A percentile compares a stretch with the other conserved stretches of the same genome.
Conservation (phyloP, 345 rosid genomes). For the Schrenkiella parvula region DNA sequence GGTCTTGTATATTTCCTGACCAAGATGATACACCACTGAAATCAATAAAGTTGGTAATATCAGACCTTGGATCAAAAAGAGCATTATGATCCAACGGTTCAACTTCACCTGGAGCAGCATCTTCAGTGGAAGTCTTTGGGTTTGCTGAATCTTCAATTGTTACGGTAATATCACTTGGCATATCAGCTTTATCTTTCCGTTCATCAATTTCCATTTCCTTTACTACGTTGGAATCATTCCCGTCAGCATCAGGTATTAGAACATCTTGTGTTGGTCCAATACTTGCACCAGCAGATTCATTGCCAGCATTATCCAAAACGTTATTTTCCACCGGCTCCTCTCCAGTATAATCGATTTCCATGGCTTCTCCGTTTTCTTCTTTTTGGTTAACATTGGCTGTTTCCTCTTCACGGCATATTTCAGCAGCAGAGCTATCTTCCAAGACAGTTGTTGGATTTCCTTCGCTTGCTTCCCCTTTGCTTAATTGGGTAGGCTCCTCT, state of each 20-base stretch:
- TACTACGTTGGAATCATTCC: constrained; percentile 26
- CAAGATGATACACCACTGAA: constrained; percentile 35
- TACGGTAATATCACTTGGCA: background rate
- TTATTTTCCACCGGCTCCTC: constrained; percentile 39
- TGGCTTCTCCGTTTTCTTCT: constrained; percentile 42
- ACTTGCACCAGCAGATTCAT: constrained; percentile 40
- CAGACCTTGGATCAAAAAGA: constrained; percentile 32
- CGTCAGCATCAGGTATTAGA: constrained; percentile 24
- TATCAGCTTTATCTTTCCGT: constrained; percentile 12
- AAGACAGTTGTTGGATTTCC: background rate
- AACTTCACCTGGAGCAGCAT: constrained; percentile 32
- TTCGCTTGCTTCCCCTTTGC: background rate
- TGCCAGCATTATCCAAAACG: constrained; percentile 39
- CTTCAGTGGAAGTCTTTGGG: constrained; percentile 2
- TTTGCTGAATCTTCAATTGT: constrained; percentile 14
- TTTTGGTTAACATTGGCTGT: constrained; percentile 25
- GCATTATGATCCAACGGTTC: constrained; percentile 26
- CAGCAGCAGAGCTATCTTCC: constrained; percentile 13
- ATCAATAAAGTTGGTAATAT: constrained; percentile 36
- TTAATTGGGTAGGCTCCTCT: background rate
- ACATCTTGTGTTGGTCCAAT: constrained; percentile 30
- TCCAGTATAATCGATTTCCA: constrained; percentile 45
- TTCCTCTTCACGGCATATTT: constrained; percentile 20
- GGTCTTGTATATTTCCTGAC: constrained; percentile 36
- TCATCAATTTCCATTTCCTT: constrained; percentile 33